Base-by-base conservation (phyloP, 2,329 filamentous ascomycete species). In the Tolypocladium cylindrosporum region DNA sequence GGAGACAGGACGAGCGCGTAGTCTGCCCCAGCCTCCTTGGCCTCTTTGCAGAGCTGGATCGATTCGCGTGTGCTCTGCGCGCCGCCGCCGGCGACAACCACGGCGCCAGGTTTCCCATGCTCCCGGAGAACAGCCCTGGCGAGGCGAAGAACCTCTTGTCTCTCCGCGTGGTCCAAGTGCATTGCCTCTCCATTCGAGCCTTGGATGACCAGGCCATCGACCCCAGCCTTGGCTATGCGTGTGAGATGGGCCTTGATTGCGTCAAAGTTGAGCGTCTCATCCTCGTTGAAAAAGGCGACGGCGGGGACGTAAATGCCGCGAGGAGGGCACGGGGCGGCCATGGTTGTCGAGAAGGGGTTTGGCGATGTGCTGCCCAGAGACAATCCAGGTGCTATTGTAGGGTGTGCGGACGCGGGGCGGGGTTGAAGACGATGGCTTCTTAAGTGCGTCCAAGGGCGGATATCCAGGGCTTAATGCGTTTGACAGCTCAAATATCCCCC, bases 161-260 rank as follows among this genome's bases (percentile, higher is more conserved):
- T 84, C 73, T 93, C 90, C 31, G 80, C 76, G 63, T 86, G 85
- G 36, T 86, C 86, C 37, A 94, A 79, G 68, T 92, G 89, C 21
- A 91, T 89, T 6, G 89, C 89, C 75, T 94, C 90, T 65, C 90
- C 90, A 67, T 93, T 94, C 67, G 87, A 91, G 52, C 90, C 90
- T 69, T 92, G 89, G 11, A 88, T 90, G 54, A 89, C 87, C 55
- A 94, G 79, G 14, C 89, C 89, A 31, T 86, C 81, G 55, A 92
- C 84, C 59, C 89, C 88, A 41, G 88, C 82, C 65, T 86, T 79
- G 54, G 88, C 88, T 10, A 74, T 65, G 42, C 70, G 67, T 54
- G 71, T 65, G 52, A 73, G 61, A 50, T 74, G 72, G 36, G 64
- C 63, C 55, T 71, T 67, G 54, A 72, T 67, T 2, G 68, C 66